These are phyloP conservation scores for Circinella umbellata DNA, from an alignment of 371 early-diverging fungal genomes.

Conservation along the genomic window DNA sequence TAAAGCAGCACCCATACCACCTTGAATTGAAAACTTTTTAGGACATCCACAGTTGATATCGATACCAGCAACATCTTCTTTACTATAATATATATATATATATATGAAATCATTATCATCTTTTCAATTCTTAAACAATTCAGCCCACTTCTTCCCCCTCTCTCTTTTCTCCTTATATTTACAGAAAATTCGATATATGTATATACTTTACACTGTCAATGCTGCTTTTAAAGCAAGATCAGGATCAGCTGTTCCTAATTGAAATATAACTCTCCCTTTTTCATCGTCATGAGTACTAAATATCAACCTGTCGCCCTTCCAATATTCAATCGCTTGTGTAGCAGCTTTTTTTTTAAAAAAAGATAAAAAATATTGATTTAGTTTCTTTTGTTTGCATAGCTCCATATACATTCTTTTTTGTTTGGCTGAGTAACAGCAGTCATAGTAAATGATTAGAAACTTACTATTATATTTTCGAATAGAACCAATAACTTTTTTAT, in stretches of 20 bases:
- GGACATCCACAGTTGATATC: conserved; percentile 99
- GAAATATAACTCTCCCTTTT: conserved; percentile 71
- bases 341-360: conserved; percentile 37
- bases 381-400: no score
- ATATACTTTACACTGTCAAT: conserved; percentile 63
- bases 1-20: conserved; percentile 96
- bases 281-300: conserved; percentile 74
- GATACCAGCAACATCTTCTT: conserved; percentile 85
- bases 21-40: conserved; percentile 91
- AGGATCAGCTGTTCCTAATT: conserved; percentile 85
- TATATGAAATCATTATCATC: background rate
- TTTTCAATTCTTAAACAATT: background rate
- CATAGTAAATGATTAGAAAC: background rate
- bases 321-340: conserved; percentile 74
- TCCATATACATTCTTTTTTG: no score
- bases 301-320: conserved; percentile 56
- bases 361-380: no score
- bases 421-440: no score
- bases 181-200: background rate
- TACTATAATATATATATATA: conserved; percentile 39
- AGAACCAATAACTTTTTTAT: conserved; percentile 85
- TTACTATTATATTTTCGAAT: conserved; percentile 75
- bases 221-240: conserved; percentile 90
- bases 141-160: no score
- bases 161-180: background rate